Base-by-base conservation (phyloP, 371 early-diverging fungal species). In the Capillidium heterosporum region DNA sequence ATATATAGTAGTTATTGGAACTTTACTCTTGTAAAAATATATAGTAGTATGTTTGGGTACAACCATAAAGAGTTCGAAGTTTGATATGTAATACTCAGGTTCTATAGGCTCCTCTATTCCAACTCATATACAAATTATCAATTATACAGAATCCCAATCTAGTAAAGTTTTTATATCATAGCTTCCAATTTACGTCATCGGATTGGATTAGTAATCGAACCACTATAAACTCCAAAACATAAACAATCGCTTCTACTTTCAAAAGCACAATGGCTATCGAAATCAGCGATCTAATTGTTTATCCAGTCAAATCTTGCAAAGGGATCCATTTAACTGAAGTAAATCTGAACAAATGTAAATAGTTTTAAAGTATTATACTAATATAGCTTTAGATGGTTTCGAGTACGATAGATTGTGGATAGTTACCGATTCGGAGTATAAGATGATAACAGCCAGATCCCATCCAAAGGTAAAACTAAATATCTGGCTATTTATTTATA, bases 381-480 rank as follows among this genome's bases (percentile, higher is more conserved):
- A n/a, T 31, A 32, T 7, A n/a, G 11, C 15, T 42, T 27, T 56
- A 50, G 58, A 28, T 55, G 64, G 64, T 28, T 49, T 63, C 27
- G 43, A 46, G 29, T 63, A 53, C 32, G 64, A 63, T 60, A 57
- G 61, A 46, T 48, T 42, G 23, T 63, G 56, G 58, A 49, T 61
- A 32, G 29, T 63, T 32, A 47, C 48, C 1, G 48, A 57, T 56
- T 27, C 54, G 17, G 32, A 61, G 41, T 23, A 60, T 28, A 57
- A 27, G 1, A 35, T 55, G 11, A 19, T 60, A 19, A 56, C 61
- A 17, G 60, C 57, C 23, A 40, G 60, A 11, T 43, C 50, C n/a
- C 17, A 32, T 27, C 56, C 61, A 26, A 63, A 63, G 51, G 60
- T 58, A 57, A 28, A 40, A 5, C 13, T 15, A 28, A 17, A 31